These are phyloP conservation scores for Truncatella angustata DNA, from an alignment of 2,329 filamentous ascomycete genomes.

Conservation along the genomic window DNA sequence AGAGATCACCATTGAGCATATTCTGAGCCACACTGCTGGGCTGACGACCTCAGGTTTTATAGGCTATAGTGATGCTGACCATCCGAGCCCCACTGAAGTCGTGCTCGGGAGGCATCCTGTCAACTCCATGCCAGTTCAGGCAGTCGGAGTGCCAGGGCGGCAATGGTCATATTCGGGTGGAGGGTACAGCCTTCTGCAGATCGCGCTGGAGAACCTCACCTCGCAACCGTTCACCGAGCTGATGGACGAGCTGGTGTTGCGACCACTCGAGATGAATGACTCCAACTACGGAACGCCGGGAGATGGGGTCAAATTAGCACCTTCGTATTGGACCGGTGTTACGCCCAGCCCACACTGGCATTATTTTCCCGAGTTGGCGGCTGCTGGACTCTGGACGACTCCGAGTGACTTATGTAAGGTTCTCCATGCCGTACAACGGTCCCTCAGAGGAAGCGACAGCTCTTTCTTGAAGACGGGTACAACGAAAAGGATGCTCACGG, in stretches of 20 bases:
- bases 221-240: not conserved
- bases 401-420: slow-evolving; percentile 3
- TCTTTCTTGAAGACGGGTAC: not conserved
- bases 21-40: slow-evolving; percentile 6
- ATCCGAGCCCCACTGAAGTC: not conserved
- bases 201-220: slow-evolving; percentile 6
- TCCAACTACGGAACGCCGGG: slow-evolving; percentile 1
- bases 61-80: not conserved
- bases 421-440: not conserved
- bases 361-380: slow-evolving; percentile 1
- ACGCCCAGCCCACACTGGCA: slow-evolving; percentile 2
- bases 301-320: not conserved
- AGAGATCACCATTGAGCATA: slow-evolving; percentile 2
- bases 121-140: not conserved
- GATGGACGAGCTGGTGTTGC: slow-evolving; percentile 7
- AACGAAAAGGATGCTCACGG: slow-evolving; percentile 5
- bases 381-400: slow-evolving; percentile 8
- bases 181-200: not conserved
- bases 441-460: not conserved
- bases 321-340: slow-evolving; percentile 1
- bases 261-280: slow-evolving; percentile 4
- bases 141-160: not conserved
- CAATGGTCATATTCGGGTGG: slow-evolving; percentile 6
- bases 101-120: not conserved
- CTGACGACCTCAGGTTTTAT: not conserved